These are phyloP conservation scores for Phytophthora macrochlamydospora DNA, from an alignment of 352 stramenopile genomes.

Conservation along the genomic window DNA sequence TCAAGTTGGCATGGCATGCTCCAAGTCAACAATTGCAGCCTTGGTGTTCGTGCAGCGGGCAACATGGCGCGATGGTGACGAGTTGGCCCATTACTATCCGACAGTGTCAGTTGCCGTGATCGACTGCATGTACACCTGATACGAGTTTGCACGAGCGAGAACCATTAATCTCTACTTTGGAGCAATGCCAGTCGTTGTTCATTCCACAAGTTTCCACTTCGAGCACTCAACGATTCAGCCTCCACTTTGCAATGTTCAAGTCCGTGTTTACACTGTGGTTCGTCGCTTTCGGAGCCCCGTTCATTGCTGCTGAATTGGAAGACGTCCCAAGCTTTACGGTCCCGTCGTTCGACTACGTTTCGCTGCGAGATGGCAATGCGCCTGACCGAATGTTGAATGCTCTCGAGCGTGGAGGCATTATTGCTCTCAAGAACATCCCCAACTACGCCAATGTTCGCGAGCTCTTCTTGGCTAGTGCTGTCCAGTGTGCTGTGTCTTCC, in stretches of 20 bases:
- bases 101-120: neutral
- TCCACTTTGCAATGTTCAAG: slow-evolving; percentile 12
- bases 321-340: slow-evolving; percentile 38
- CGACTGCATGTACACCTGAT: neutral
- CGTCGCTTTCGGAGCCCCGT: neutral
- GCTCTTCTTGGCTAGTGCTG: slow-evolving; percentile 41
- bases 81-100: slow-evolving; percentile 9
- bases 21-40: slow-evolving; percentile 23
- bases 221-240: slow-evolving; percentile 8
- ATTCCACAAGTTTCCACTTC: slow-evolving; percentile 18
- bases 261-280: slow-evolving; percentile 1
- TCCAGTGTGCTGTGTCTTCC: slow-evolving; percentile 40
- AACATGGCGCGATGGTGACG: slow-evolving; percentile 19
- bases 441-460: slow-evolving; percentile 45
- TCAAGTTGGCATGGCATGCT: neutral
- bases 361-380: slow-evolving; percentile 12
- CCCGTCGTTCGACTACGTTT: slow-evolving; percentile 42
- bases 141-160: neutral
- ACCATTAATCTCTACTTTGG: no score
- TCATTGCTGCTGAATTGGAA: slow-evolving; percentile 15
- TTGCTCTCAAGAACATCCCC: slow-evolving; percentile 55
- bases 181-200: neutral
- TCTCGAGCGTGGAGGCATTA: slow-evolving; percentile 46
- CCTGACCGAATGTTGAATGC: slow-evolving; percentile 37
- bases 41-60: slow-evolving; percentile 7